Evolutionary conservation across 371 early-diverging fungal species (phyloP), one percentile per base, ranked within the genome.

Genomic region (Circinella umbellata): DNA sequence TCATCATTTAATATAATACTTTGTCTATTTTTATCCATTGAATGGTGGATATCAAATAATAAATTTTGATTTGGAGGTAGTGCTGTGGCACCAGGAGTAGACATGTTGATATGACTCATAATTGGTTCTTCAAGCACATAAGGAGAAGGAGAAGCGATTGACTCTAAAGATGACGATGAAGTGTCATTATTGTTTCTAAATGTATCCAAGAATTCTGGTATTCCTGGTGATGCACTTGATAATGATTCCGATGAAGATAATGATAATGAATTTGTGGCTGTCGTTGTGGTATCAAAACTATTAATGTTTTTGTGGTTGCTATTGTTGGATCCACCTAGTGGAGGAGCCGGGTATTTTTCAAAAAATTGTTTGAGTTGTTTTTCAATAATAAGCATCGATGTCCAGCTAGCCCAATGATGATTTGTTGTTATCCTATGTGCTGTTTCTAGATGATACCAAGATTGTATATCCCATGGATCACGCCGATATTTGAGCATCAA

Each of bases 401-500:
- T 48, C 70, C 70, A 69, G 15, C 38, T 54, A 18, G 15, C n/a
- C 70, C 70, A 69, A 13, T 54, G 57, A 46, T 61, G 61, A 20
- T 55, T 38, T 5, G 48, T 38, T 11, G 61, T 60, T 14, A 69
- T 13, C 18, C 34, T 55, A 8, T 59, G 51, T 3, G 64, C 14
- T 1, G 47, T 20, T 39, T 65, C 54, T 1, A 69, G 46, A 51
- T 65, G 42, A 13, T 64, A 10, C 48, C 65, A 64, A 13, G 48
- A 37, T 20, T 60, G 59, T 15, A 59, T 46, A 38, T 69, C 59
- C 59, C 64, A 69, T 14, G 70, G 60, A 36, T 69, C 69, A 3
- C 69, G 67, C n/a, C 61, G 60, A 15, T 71, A 67, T n/a, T 71
- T 67, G 18, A 71, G 61, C 57, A 71, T 67, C 54, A 71, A 34